Conservation (phyloP, 73 alveolate genomes). For the Loxodes magnus region DNA sequence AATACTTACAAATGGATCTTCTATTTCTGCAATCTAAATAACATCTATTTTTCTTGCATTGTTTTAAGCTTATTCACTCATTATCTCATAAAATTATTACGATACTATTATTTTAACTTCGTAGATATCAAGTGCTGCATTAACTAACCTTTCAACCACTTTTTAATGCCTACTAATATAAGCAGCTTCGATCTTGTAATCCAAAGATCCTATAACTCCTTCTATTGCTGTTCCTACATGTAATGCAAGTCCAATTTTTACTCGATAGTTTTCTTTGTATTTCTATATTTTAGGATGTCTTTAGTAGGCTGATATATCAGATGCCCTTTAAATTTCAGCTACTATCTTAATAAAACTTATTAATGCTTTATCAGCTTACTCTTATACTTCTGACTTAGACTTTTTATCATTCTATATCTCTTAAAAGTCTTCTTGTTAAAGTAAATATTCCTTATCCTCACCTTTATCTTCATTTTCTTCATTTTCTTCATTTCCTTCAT, state of each 20-base stretch:
- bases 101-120: conserved; percentile 38
- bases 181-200: conserved; percentile 86
- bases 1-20: conserved; percentile 48
- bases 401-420: conserved; percentile 6
- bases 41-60: conserved; percentile 56
- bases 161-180: conserved; percentile 67
- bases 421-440: no score
- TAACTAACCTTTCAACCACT: conserved; percentile 60
- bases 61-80: conserved; percentile 49
- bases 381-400: conserved; percentile 15
- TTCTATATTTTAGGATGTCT: conserved; percentile 32
- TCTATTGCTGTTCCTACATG: conserved; percentile 94
- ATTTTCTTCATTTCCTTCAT: no score
- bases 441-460: no score
- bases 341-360: conserved; percentile 51
- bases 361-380: conserved; percentile 44
- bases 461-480: no score
- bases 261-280: conserved; percentile 37
- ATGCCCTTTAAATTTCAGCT: conserved; percentile 43
- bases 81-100: conserved; percentile 33
- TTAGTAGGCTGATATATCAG: conserved; percentile 29
- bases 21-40: conserved; percentile 25
- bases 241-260: conserved; percentile 89
- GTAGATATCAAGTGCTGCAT: conserved; percentile 38
- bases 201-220: conserved; percentile 88